Base-by-base conservation (phyloP, 2,329 filamentous ascomycete genomes). In the Nannizzia gypsea region DNA sequence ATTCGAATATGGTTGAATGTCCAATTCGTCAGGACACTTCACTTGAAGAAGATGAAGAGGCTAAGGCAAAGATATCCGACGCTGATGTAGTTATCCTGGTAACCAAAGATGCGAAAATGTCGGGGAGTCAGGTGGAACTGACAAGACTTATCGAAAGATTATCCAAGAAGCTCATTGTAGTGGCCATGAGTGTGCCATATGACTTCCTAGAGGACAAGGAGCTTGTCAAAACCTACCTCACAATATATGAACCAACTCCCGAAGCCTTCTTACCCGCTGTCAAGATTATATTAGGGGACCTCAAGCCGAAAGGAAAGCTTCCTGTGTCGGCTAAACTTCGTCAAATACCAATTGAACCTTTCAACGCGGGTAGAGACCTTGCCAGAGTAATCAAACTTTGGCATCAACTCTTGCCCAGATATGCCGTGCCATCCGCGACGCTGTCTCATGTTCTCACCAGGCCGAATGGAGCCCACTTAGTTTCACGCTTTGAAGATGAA, bases 101-200 rank as follows among this genome's bases (percentile, higher is more conserved):
- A 1, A 74, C 74, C 0, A 64, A 72, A 58, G 77, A 77, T 64
- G 73, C 74, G 28, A 68, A 64, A 9, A 66, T 73, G 50, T 72
- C 70, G 11, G 63, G 67, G 1, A 73, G 72, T 57, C 74, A 78
- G 58, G 71, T 67, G 54, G 61, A 63, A 0, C 61, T 76, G 9
- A 74, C 71, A 0, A 61, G 70, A 9, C 63, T 69, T n/a, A 65
- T 76, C 20, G 66, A 69, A 20, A 64, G 63, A 6, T 67, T 66
- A 38, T 63, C 67, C 26, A 66, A 66, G 3, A 70, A 67, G 6
- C 54, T 76, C 42, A 70, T 77, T 50, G 65, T 69, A 9, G 67
- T 78, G 62, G 75, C 74, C 31, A 74, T 72, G 3, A 75, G 73
- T 60, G 74, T 70, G 63, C 75, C 76, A 1, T 77, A 77, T 59